Evolutionary conservation across 495 filamentous ascomycete genomes (phyloP).

Genomic region (Aspergillus sclerotiicarbonarius): DNA sequence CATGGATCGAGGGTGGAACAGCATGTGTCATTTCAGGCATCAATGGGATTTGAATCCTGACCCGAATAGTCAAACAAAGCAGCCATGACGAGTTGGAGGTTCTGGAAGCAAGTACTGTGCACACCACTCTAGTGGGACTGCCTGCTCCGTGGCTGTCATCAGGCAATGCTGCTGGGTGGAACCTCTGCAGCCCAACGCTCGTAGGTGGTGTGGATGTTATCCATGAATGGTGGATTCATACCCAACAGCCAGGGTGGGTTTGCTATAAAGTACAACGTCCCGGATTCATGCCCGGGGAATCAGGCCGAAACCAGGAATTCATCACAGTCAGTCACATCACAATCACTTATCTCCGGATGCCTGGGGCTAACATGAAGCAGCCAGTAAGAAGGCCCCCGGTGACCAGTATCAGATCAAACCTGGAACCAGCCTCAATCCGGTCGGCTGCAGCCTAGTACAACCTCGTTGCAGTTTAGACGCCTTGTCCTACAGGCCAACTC

Average conservation of each 20-base stretch:
- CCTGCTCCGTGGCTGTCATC: neutral
- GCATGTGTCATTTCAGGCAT: conserved; percentile 7
- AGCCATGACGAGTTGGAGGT: neutral
- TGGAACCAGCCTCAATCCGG: conserved; percentile 14
- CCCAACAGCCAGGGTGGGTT: conserved; percentile 4
- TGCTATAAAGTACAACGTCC: neutral
- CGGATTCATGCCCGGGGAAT: neutral
- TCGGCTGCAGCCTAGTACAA: conserved; percentile 18
- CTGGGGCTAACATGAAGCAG: conserved; percentile 22
- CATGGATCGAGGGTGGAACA: too few species aligned
- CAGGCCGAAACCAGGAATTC: too few species aligned
- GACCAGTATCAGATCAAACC: conserved; percentile 7
- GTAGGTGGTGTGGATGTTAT: conserved; percentile 7
- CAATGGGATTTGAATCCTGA: neutral
- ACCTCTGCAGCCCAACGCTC: conserved; percentile 12
- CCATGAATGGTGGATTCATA: conserved; percentile 4
- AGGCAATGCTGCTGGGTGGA: conserved; percentile 6
- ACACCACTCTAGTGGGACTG: too few species aligned
- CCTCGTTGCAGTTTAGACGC: conserved; percentile 11
- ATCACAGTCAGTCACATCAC: too few species aligned
- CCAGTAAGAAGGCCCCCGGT: conserved; percentile 8
- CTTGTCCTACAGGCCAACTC: conserved; percentile 15
- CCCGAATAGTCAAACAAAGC: neutral
- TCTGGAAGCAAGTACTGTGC: neutral
- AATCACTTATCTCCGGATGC: neutral